Base-by-base conservation (phyloP, 768 basidiomycete species). In the Russula foetens region DNA sequence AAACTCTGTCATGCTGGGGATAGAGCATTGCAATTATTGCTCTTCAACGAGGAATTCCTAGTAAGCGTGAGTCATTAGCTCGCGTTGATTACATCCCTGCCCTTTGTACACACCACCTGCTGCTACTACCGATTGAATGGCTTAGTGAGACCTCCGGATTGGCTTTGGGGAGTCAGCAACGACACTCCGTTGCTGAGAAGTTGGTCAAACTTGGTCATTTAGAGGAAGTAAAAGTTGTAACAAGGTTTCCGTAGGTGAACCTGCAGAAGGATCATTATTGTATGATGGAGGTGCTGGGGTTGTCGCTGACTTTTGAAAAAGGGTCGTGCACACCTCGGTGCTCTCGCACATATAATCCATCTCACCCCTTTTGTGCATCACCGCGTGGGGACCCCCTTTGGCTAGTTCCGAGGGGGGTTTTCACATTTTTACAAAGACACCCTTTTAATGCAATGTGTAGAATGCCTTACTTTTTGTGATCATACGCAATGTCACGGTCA, bases 1-100 rank as follows among this genome's bases (percentile, higher is more conserved):
- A 84, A 84, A 83, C 82, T 80, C 79, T 79, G 82, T 84, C 81
- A 80, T 85, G 83, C 81, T 84, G 84, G 85, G 85, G 84, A 86
- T 86, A 85, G 86, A 86, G 84, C 84, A 86, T 85, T 88, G 85
- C 83, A 86, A 87, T 86, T 88, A 86, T 88, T 83, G 85, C 84
- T 87, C 86, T 86, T 88, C 84, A 88, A 87, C 84, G 82, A 86
- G 85, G 86, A 87, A 87, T 88, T 80, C 84, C 84, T 86, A 86
- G 86, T 87, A 88, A 85, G 81, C 82, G 82, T 80, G 81, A 85
- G 84, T 88, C 84, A 87, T 86, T 84, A 88, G 84, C 86, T 86
- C 79, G 81, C 84, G 82, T 86, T 84, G 85, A 87, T 86, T 87
- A 87, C 81, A 84, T 86, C 85, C 85, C 86, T 87, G 85, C 86